phyloP scores from a whole-genome alignment of 2,329 filamentous ascomycete genomes.

The Karstenula rhodostoma region DNA sequence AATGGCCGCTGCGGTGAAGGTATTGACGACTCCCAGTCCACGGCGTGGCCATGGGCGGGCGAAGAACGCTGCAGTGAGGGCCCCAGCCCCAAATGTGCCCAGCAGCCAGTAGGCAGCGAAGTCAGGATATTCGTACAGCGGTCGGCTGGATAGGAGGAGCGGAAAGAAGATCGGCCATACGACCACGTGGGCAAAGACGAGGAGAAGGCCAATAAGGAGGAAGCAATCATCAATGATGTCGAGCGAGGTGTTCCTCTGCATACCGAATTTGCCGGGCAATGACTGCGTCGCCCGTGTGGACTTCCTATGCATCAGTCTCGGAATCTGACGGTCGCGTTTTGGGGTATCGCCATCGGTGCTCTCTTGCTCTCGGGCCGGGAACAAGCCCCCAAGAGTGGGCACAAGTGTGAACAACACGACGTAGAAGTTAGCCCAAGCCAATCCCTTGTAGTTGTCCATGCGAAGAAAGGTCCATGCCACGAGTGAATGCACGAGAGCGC shows the following conservation, averaged over 20 bases:
- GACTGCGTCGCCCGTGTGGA: not conserved
- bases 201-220: conserved; percentile 16
- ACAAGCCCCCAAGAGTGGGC: conserved; percentile 15
- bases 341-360: not conserved
- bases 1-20: conserved; percentile 11
- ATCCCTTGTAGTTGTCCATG: not conserved
- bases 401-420: conserved; percentile 19
- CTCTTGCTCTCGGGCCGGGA: conserved; percentile 6
- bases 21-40: conserved; percentile 18
- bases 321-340: not conserved
- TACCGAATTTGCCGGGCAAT: not conserved
- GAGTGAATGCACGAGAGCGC: conserved; percentile 24
- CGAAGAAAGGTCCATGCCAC: conserved; percentile 15
- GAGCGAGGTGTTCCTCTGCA: not conserved
- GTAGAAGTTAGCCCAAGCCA: conserved; percentile 3
- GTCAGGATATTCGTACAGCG: conserved; percentile 14
- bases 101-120: conserved; percentile 11
- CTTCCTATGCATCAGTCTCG: not conserved
- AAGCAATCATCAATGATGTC: not conserved
- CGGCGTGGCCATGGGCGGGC: not conserved
- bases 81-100: conserved; percentile 6
- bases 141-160: conserved; percentile 18
- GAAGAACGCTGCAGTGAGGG: conserved; percentile 1
- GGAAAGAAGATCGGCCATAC: conserved; percentile 22
- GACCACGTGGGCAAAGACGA: conserved; percentile 22